phyloP scores from a whole-genome alignment of 352 stramenopile species.

The Globisporangium cystogenes region DNA sequence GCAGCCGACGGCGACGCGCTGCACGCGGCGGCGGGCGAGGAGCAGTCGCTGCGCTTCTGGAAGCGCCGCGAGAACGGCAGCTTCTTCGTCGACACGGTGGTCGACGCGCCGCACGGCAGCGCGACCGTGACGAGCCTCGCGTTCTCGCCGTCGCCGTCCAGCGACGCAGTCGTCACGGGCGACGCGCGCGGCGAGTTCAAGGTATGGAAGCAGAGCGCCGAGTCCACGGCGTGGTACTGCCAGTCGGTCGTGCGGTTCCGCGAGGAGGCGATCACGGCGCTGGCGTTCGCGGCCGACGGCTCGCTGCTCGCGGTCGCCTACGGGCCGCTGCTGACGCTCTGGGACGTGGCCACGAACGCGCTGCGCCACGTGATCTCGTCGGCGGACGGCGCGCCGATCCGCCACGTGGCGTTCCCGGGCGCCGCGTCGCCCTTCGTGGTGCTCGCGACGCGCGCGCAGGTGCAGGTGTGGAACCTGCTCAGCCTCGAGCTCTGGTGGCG shows the following conservation, averaged over 20 bases:
- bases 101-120: slow-evolving; percentile 71
- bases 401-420: slow-evolving; percentile 55
- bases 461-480: slow-evolving; percentile 79
- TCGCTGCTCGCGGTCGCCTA: slow-evolving; percentile 85
- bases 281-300: slow-evolving; percentile 68
- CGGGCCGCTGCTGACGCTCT: slow-evolving; percentile 74
- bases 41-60: slow-evolving; percentile 75
- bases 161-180: slow-evolving; percentile 52
- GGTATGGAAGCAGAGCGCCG: slow-evolving; percentile 58
- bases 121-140: slow-evolving; percentile 43
- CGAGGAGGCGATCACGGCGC: slow-evolving; percentile 53
- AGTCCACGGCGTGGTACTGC: slow-evolving; percentile 55
- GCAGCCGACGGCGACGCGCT: too few species aligned
- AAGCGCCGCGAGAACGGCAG: slow-evolving; percentile 62
- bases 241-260: slow-evolving; percentile 77
- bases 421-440: slow-evolving; percentile 57
- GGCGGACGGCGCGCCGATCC: slow-evolving; percentile 44
- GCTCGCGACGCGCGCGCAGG: slow-evolving; percentile 37
- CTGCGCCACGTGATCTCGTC: slow-evolving; percentile 73
- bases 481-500: slow-evolving; percentile 65
- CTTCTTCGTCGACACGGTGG: slow-evolving; percentile 78
- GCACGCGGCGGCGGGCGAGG: too few species aligned
- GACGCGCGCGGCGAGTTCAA: slow-evolving; percentile 75
- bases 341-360: slow-evolving; percentile 71
- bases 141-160: slow-evolving; percentile 36